These are phyloP conservation scores for Pichia sp. DNA, from an alignment of 1,139 yeast species.

Conservation along the genomic window DNA sequence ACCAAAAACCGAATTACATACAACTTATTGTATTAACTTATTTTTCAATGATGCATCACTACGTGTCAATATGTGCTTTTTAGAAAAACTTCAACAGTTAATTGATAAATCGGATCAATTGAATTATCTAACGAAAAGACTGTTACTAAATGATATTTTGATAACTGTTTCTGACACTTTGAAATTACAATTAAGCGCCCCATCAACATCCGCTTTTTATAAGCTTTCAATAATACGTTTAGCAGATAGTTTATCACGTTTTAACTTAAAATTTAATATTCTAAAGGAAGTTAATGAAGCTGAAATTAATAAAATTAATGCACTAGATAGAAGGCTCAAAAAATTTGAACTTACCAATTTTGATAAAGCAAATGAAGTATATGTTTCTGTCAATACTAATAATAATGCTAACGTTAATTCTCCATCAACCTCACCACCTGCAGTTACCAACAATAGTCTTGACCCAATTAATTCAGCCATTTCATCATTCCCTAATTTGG, in stretches of 20 bases:
- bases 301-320: slow-evolving; percentile 1
- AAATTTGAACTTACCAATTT: background rate
- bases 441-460: background rate
- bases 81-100: background rate
- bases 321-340: background rate
- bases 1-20: background rate
- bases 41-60: slow-evolving; percentile 4
- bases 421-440: background rate
- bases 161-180: background rate
- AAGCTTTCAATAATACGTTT: slow-evolving; percentile 4
- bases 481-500: too few species aligned
- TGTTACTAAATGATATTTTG: background rate
- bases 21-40: slow-evolving; percentile 4
- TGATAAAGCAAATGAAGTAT: background rate
- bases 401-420: background rate
- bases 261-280: background rate
- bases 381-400: background rate
- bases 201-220: slow-evolving; percentile 1
- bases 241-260: slow-evolving; percentile 1
- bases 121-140: background rate
- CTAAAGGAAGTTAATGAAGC: background rate
- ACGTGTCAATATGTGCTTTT: background rate
- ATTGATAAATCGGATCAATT: background rate
- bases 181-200: background rate
- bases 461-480: too few species aligned